Conservation (phyloP, 495 filamentous ascomycete genomes). For the Saxophila tyrrhenica region DNA sequence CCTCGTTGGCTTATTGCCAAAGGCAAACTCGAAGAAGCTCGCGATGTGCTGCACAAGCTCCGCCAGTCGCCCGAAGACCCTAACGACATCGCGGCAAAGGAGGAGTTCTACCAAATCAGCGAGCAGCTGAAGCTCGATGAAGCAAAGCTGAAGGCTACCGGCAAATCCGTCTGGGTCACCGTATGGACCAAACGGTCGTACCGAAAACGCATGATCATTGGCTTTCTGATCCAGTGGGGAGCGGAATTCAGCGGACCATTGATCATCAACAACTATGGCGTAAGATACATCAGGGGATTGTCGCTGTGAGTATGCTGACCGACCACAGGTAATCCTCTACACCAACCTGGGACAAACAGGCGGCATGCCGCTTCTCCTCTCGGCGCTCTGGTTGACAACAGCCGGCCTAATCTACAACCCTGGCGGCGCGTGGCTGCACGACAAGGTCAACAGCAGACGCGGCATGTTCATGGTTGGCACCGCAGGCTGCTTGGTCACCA, state of each 20-base stretch:
- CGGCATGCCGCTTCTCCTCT: slow-evolving; percentile 16
- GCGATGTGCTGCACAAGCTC: slow-evolving; percentile 5
- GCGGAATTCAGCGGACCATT: slow-evolving; percentile 10
- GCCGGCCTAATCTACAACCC: slow-evolving; percentile 12
- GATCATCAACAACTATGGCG: slow-evolving; percentile 17
- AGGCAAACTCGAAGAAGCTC: slow-evolving; percentile 13
- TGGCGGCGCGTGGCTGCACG: slow-evolving; percentile 13
- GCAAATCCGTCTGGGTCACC: slow-evolving; percentile 6
- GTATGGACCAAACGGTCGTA: slow-evolving; percentile 12
- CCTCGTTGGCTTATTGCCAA: slow-evolving; percentile 11
- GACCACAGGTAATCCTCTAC: slow-evolving; percentile 9
- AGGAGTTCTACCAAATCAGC: slow-evolving; percentile 17
- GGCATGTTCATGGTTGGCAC: slow-evolving; percentile 10
- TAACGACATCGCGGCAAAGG: slow-evolving; percentile 7
- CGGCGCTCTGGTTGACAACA: slow-evolving; percentile 15
- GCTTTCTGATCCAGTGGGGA: slow-evolving; percentile 12
- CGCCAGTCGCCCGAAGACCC: slow-evolving; percentile 9
- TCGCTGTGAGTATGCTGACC: not conserved
- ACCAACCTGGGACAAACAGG: slow-evolving; percentile 8
- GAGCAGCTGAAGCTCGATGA: slow-evolving; percentile 18
- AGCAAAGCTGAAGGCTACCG: slow-evolving; percentile 10
- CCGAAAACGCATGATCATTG: slow-evolving; percentile 10
- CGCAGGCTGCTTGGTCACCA: slow-evolving; percentile 8
- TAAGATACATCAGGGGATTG: not conserved
- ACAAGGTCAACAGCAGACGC: slow-evolving; percentile 10